Conservation (phyloP, 2,329 filamentous ascomycete species). For the Talaromyces sp. region DNA sequence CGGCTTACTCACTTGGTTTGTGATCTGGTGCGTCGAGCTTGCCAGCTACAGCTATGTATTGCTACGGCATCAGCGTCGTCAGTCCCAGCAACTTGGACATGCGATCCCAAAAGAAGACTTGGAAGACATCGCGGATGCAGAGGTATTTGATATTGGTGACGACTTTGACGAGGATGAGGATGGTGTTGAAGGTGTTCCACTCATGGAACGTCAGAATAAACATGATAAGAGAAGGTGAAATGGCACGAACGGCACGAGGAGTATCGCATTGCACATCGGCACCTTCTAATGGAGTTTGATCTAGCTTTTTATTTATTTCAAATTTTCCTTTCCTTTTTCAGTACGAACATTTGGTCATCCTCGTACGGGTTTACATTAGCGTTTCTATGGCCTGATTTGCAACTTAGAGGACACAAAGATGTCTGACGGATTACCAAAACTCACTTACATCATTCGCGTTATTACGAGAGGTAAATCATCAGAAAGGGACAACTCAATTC, state of each 20-base stretch:
- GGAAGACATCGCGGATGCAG: slow-evolving; percentile 8
- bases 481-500: neutral
- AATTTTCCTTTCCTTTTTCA: neutral
- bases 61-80: slow-evolving; percentile 12
- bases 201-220: slow-evolving; percentile 17
- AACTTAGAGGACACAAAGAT: neutral
- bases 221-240: neutral
- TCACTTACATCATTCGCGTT: neutral
- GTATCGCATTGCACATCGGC: neutral
- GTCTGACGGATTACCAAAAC: neutral
- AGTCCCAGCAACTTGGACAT: slow-evolving; percentile 9
- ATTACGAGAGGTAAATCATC: neutral
- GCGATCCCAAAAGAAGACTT: slow-evolving; percentile 8
- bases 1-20: slow-evolving; percentile 16
- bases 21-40: slow-evolving; percentile 16
- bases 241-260: neutral
- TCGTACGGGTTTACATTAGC: neutral
- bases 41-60: slow-evolving; percentile 15
- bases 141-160: slow-evolving; percentile 17
- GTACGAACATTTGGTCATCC: neutral
- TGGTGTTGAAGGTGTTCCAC: slow-evolving; percentile 16
- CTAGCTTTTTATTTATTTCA: neutral
- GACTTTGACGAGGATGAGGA: slow-evolving; percentile 17
- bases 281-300: neutral
- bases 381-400: neutral